Base-by-base conservation (phyloP, 345 rosid species). In the Populus simonii region DNA sequence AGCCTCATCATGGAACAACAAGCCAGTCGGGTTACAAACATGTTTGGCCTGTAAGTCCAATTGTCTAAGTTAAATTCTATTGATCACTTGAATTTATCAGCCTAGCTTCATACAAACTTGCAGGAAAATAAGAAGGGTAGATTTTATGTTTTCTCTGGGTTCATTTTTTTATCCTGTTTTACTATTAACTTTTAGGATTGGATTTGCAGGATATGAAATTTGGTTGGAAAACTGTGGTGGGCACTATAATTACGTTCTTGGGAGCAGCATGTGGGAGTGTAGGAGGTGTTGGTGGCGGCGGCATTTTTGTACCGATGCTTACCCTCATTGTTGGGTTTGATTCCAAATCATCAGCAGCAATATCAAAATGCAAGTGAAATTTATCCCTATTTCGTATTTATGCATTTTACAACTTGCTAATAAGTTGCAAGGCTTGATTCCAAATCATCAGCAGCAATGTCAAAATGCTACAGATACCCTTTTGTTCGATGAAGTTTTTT, bases 261-360 rank as follows among this genome's bases (percentile, higher is more conserved):
- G 89, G 89, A 76, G 89, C 90, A 63, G 88, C 90, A 1, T 84
- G 78, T 83, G 90, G 90, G 16, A 88, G 87, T 36, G 89, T 86
- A 6, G 89, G 90, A 55, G 90, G 90, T 22, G 89, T 84, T 8
- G 90, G 90, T 49, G 90, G 89, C 1, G 90, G 89, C 8, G 90
- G 88, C 63, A 47, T 86, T 76, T 88, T 81, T 72, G 86, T 88
- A 73, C 89, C 90, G 51, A 86, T 84, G 90, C 90, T 88, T 25
- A 74, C 84, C 12, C 66, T 88, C 15, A 81, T 85, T 25, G 75
- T 86, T 27, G 87, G 90, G 3, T 88, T 88, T 43, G 89, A 88
- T 69, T 71, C 88, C 23, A 88, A 88, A 73, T 83, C 90, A n/a
- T 83, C 89, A 13, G 81, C 86, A 6, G 85, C 90, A 20, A 53